These are phyloP conservation scores for Suillus brevipes DNA, from an alignment of 768 basidiomycete species.

Conservation along the genomic window DNA sequence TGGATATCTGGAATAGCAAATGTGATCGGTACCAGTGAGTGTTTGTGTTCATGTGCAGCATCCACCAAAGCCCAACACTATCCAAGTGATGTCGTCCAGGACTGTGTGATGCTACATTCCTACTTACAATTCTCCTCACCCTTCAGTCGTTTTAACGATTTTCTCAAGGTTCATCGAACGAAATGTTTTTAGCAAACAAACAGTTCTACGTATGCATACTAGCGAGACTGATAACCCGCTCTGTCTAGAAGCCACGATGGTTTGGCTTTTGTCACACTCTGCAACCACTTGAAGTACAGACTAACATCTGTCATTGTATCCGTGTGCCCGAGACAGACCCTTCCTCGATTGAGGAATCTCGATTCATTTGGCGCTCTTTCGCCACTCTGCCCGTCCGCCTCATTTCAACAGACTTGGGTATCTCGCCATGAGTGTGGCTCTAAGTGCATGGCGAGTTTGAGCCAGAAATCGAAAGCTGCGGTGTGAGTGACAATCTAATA, in stretches of 20 bases:
- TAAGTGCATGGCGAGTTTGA: conserved; percentile 70
- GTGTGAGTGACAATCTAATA: conserved; percentile 70
- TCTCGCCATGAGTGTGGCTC: conserved; percentile 80
- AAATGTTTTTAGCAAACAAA: not conserved
- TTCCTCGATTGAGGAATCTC: conserved; percentile 35
- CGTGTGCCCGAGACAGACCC: conserved; percentile 44
- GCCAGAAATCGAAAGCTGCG: conserved; percentile 90
- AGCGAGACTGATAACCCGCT: not conserved
- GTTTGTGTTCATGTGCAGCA: no score
- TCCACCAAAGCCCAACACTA: no score
- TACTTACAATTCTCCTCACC: no score
- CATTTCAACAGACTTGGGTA: conserved; percentile 68
- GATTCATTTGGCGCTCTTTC: conserved; percentile 68
- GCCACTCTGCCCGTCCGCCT: conserved; percentile 61
- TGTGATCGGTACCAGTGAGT: no score
- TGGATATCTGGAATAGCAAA: no score
- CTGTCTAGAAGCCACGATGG: not conserved
- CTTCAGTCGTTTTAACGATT: no score
- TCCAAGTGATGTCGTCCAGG: no score
- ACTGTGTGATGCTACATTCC: no score
- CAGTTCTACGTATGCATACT: no score
- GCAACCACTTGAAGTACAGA: not conserved
- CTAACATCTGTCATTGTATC: conserved; percentile 54
- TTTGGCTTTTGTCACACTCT: not conserved
- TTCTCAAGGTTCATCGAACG: not conserved